Evolutionary conservation across 2,329 filamentous ascomycete species (phyloP).

Genomic region (Beauveria sp.): DNA sequence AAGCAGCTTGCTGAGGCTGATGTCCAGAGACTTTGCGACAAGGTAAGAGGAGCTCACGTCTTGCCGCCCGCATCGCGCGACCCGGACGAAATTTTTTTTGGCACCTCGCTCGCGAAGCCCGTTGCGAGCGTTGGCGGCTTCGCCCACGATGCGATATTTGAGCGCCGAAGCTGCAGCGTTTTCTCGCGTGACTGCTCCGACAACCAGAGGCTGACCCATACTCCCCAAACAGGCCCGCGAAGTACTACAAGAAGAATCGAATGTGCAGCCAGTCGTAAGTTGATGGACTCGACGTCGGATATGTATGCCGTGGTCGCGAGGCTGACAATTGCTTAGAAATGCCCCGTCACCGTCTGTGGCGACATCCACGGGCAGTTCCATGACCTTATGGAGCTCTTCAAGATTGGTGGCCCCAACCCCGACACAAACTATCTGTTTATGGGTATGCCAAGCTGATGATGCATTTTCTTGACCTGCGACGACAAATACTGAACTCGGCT

Average conservation of each 20-base stretch:
- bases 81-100: not conserved
- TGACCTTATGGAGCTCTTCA: slow-evolving; percentile 98
- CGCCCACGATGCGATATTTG: slow-evolving; percentile 12
- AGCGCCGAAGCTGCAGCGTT: slow-evolving; percentile 11
- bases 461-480: not conserved
- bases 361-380: slow-evolving; percentile 99
- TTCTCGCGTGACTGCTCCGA: slow-evolving; percentile 24
- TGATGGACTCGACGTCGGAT: not conserved
- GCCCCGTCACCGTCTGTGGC: slow-evolving; percentile 95
- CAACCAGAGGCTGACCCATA: slow-evolving; percentile 6
- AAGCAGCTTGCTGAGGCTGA: slow-evolving; percentile 94
- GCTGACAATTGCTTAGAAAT: slow-evolving; percentile 57
- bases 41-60: slow-evolving; percentile 49
- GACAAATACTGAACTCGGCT: not conserved
- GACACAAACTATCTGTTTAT: slow-evolving; percentile 98
- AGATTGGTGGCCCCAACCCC: slow-evolving; percentile 93
- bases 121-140: slow-evolving; percentile 3
- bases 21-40: slow-evolving; percentile 94
- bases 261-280: slow-evolving; percentile 95
- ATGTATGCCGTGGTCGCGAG: not conserved
- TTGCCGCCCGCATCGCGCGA: not conserved
- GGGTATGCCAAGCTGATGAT: slow-evolving; percentile 42
- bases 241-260: slow-evolving; percentile 94
- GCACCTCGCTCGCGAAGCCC: not conserved
- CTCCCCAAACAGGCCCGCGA: slow-evolving; percentile 65